A percentile compares a stretch with the other conserved stretches of the same genome.
phyloP scores from a whole-genome alignment of 257 asterid species.

The Penstemon barbatus region DNA sequence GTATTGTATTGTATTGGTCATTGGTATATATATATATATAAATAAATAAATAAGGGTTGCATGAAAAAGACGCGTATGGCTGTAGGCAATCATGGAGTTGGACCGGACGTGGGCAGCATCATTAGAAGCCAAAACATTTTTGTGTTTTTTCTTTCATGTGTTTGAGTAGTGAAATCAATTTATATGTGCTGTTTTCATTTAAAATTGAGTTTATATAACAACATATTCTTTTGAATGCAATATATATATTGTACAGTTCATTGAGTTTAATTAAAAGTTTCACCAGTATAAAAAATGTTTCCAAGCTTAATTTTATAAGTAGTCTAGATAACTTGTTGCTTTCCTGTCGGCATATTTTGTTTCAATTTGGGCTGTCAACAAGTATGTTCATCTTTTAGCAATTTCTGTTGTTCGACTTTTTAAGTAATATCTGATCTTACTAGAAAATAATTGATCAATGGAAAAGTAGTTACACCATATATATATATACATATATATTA shows the following conservation, averaged over 20 bases:
- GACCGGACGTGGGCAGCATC: slow-evolving; percentile 43
- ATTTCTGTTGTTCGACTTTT: background rate
- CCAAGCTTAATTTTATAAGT: too few relatives aligned
- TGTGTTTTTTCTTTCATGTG: background rate
- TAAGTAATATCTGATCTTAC: background rate
- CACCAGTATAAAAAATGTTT: too few relatives aligned
- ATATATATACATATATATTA: too few relatives aligned
- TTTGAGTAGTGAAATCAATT: background rate
- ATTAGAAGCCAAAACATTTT: slow-evolving; percentile 19
- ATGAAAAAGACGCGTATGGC: slow-evolving; percentile 52
- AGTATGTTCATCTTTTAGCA: background rate
- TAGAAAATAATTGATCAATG: background rate
- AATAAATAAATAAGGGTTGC: background rate
- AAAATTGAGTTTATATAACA: too few relatives aligned
- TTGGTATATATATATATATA: background rate
- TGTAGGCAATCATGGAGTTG: slow-evolving; percentile 43
- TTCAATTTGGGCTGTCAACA: background rate
- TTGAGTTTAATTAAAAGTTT: too few relatives aligned
- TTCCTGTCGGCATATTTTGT: too few relatives aligned
- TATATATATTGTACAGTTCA: too few relatives aligned
- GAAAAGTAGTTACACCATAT: background rate
- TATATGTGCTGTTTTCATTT: background rate
- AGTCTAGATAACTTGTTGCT: too few relatives aligned
- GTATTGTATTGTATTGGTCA: background rate
- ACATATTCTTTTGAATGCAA: too few relatives aligned